These are phyloP conservation scores for Colletotrichum theobromicola DNA, from an alignment of 2,329 filamentous ascomycete genomes.

Conservation along the genomic window DNA sequence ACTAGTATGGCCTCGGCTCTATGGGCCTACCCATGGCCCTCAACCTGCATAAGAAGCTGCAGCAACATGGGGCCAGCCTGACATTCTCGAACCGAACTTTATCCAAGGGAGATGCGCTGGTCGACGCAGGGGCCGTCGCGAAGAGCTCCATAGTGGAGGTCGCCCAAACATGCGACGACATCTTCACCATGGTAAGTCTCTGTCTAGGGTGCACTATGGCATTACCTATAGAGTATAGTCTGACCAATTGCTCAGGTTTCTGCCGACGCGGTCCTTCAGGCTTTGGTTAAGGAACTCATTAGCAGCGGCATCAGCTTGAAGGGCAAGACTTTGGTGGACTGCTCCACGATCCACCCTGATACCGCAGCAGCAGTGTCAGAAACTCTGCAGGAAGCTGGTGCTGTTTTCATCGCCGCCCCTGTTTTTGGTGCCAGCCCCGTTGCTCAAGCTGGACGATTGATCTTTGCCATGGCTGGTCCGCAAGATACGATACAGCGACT, in stretches of 20 bases:
- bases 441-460: conserved; percentile 47
- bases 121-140: conserved; percentile 31
- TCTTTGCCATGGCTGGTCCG: conserved; percentile 51
- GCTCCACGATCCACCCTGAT: conserved; percentile 54
- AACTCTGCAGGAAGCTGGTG: conserved; percentile 33
- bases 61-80: conserved; percentile 41
- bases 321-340: conserved; percentile 51
- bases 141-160: conserved; percentile 29
- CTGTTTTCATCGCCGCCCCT: conserved; percentile 46
- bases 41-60: conserved; percentile 41
- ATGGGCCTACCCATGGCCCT: conserved; percentile 56
- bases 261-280: conserved; percentile 43
- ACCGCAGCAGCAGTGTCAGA: conserved; percentile 37
- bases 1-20: conserved; percentile 47
- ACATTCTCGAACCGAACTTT: conserved; percentile 51
- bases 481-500: conserved; percentile 35
- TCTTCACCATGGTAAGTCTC: conserved; percentile 44
- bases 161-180: conserved; percentile 32
- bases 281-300: conserved; percentile 34
- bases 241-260: background rate
- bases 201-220: background rate
- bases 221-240: too few species aligned
- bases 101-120: conserved; percentile 41
- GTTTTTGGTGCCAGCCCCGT: conserved; percentile 57
- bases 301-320: conserved; percentile 22